Percentiles rank a stretch among this genome's conserved stretches.
Evolutionary conservation across 257 asterid genomes (phyloP).

Genomic region (Solanum paucissectum): DNA sequence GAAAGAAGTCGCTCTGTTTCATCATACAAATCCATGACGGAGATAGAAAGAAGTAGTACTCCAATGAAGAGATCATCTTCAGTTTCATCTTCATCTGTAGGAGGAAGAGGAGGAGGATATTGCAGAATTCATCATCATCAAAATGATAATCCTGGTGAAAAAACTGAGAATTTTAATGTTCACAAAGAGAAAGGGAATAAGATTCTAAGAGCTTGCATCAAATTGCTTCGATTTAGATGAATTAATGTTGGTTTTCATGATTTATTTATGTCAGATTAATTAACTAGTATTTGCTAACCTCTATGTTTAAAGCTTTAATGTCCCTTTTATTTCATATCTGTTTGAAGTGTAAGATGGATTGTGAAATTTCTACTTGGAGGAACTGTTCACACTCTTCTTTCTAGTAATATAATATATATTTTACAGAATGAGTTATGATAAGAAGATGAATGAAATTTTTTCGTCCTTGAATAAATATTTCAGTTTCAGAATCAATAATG

Average conservation of each 20-base stretch:
- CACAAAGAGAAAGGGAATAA: slow-evolving; percentile 9
- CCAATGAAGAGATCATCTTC: slow-evolving; percentile 25
- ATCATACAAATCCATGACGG: slow-evolving; percentile 1
- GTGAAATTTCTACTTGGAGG: not conserved
- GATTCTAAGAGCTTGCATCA: slow-evolving; percentile 16
- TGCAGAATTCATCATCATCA: slow-evolving; percentile 22
- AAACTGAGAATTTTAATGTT: not conserved
- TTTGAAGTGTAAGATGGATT: no score
- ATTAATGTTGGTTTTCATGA: not conserved
- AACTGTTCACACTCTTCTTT: not conserved
- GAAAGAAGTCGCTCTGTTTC: slow-evolving; percentile 16
- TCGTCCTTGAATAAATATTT: no score
- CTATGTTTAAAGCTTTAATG: no score
- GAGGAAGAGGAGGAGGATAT: slow-evolving; percentile 9
- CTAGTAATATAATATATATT: no score
- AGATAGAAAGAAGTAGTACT: slow-evolving; percentile 5
- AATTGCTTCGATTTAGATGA: slow-evolving; percentile 12
- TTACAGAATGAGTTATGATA: not conserved
- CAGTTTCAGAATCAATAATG: not conserved
- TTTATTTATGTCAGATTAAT: no score
- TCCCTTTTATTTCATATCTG: not conserved
- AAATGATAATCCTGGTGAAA: slow-evolving; percentile 1
- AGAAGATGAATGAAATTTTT: not conserved
- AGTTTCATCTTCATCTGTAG: not conserved
- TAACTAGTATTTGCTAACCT: no score